Conservation (phyloP, 768 basidiomycete species). For the Mycena leptocephala region DNA sequence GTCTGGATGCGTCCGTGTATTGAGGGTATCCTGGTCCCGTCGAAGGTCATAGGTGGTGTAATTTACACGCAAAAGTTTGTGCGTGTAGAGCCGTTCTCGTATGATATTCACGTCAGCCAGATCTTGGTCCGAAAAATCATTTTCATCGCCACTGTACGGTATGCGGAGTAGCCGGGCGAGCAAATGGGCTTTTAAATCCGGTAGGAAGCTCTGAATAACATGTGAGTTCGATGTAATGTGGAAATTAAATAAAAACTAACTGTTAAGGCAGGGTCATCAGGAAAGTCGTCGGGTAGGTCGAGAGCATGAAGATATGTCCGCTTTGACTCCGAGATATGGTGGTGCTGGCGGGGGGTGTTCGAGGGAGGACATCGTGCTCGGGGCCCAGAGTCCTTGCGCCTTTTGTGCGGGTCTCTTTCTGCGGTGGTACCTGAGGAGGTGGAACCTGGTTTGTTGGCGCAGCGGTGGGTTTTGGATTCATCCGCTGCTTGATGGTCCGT, state of each 20-base stretch:
- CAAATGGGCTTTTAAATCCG: neutral
- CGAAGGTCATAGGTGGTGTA: conserved; percentile 4
- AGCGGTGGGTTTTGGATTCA: too few species aligned
- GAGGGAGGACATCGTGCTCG: neutral
- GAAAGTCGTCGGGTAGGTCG: neutral
- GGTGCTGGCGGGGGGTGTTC: conserved; percentile 6
- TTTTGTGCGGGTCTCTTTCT: too few species aligned
- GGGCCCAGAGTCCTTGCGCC: too few species aligned
- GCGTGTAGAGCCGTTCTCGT: neutral
- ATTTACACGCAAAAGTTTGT: conserved; percentile 1
- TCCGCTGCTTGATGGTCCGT: too few species aligned
- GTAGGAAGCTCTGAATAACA: neutral
- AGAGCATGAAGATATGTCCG: neutral
- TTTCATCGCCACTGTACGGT: neutral
- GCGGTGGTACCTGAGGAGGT: too few species aligned
- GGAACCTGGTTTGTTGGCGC: too few species aligned
- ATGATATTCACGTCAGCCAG: conserved; percentile 3
- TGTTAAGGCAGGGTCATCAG: neutral
- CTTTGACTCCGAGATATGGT: conserved; percentile 25
- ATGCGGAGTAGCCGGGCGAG: neutral
- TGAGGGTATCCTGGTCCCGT: conserved; percentile 10
- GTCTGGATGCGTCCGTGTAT: neutral
- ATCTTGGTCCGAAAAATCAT: neutral
- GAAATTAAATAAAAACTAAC: neutral
- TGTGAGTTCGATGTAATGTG: too few species aligned